Conservation (phyloP, 768 basidiomycete species). For the Termitomyces sp. region DNA sequence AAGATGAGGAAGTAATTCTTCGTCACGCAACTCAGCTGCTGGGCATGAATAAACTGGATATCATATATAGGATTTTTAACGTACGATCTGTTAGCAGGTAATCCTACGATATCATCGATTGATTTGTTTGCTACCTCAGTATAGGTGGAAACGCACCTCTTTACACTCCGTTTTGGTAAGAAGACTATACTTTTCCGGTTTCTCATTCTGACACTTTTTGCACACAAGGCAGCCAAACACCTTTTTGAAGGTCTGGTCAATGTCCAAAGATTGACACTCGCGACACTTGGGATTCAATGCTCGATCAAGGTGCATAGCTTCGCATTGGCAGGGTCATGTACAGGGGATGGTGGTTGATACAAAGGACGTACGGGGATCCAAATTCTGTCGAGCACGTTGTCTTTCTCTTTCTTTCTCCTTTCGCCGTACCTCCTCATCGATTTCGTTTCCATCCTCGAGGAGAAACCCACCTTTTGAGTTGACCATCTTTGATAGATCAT, state of each 20-base stretch:
- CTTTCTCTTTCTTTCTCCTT: slow-evolving; percentile 81
- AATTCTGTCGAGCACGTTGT: slow-evolving; percentile 66
- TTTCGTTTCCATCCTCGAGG: slow-evolving; percentile 80
- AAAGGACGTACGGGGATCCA: slow-evolving; percentile 60
- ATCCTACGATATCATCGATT: slow-evolving; percentile 45
- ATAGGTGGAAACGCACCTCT: slow-evolving; percentile 46
- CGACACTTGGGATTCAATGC: slow-evolving; percentile 74
- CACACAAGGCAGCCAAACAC: slow-evolving; percentile 86
- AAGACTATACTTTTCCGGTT: slow-evolving; percentile 89
- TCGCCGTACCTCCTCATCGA: slow-evolving; percentile 65
- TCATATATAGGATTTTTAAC: slow-evolving; percentile 19
- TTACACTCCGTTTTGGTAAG: slow-evolving; percentile 99
- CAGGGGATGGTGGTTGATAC: not conserved
- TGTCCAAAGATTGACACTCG: slow-evolving; percentile 84
- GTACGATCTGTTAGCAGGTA: slow-evolving; percentile 90
- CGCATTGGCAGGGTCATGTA: not conserved
- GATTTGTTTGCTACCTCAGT: not conserved
- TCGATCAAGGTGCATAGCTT: slow-evolving; percentile 77
- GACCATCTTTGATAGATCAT: slow-evolving; percentile 94
- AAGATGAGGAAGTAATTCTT: slow-evolving; percentile 83
- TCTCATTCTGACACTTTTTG: slow-evolving; percentile 82
- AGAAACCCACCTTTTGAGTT: slow-evolving; percentile 96
- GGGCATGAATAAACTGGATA: slow-evolving; percentile 2
- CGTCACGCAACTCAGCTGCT: slow-evolving; percentile 86
- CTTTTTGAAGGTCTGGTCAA: slow-evolving; percentile 77